These are phyloP conservation scores for Eimeria brunetti DNA, from an alignment of 169 alveolate species.

Conservation along the genomic window DNA sequence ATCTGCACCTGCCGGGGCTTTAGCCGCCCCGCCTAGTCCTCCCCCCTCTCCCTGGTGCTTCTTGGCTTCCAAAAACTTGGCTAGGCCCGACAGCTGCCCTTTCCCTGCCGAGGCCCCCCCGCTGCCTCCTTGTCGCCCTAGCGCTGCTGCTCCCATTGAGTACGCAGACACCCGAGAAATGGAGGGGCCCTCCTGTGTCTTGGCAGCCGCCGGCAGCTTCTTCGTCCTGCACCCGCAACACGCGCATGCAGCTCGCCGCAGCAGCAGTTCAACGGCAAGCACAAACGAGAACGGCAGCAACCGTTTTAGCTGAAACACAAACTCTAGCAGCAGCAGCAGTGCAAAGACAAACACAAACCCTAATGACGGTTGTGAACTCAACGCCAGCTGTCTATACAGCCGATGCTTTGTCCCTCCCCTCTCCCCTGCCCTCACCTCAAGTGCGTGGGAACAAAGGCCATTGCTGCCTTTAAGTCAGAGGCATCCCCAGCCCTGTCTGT, in stretches of 20 bases:
- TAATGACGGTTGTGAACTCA: neutral
- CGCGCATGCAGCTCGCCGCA: neutral
- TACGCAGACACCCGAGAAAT: constrained; percentile 63
- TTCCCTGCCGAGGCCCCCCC: neutral
- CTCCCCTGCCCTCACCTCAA: constrained; percentile 13
- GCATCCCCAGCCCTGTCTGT: neutral
- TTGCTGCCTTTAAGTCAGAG: constrained; percentile 47
- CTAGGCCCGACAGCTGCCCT: constrained; percentile 10
- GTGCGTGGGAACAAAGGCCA: constrained; percentile 50
- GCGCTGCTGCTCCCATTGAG: constrained; percentile 51
- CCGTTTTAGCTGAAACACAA: no score
- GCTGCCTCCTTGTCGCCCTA: constrained; percentile 48
- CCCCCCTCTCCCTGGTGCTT: constrained; percentile 29
- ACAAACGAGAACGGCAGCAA: neutral
- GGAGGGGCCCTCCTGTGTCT: constrained; percentile 33
- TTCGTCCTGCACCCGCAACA: constrained; percentile 22
- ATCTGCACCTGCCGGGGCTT: constrained; percentile 37
- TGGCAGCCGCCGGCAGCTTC: constrained; percentile 62
- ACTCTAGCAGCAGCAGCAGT: neutral
- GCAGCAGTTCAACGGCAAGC: neutral
- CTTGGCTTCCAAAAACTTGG: constrained; percentile 28
- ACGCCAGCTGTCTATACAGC: constrained; percentile 1
- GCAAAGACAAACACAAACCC: neutral
- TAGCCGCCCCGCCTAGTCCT: neutral
- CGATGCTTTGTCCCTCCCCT: neutral